phyloP scores from a whole-genome alignment of 805 yeast species.

The Martiniozyma abietophila region DNA sequence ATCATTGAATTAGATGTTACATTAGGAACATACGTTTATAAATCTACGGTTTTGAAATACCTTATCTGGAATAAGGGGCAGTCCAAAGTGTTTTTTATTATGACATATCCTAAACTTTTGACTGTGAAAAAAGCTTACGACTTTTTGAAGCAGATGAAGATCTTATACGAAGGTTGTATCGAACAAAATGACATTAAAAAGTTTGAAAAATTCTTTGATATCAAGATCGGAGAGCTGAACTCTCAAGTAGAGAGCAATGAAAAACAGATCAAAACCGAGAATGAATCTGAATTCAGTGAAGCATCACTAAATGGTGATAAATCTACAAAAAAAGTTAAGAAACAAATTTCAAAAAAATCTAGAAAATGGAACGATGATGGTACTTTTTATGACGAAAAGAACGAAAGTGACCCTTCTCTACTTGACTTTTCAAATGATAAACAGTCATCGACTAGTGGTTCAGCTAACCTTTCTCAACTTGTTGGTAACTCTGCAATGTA shows the following conservation, averaged over 20 bases:
- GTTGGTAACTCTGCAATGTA: constrained; percentile 32
- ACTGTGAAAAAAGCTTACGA: constrained; percentile 23
- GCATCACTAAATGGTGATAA: constrained; percentile 3
- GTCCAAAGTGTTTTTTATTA: constrained; percentile 29
- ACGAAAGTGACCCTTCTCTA: constrained; percentile 24
- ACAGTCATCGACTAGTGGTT: constrained; percentile 7
- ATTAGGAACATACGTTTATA: constrained; percentile 26
- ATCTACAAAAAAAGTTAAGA: constrained; percentile 9
- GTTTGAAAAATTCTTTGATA: constrained; percentile 30
- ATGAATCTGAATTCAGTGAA: constrained; percentile 15
- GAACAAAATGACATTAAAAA: constrained; percentile 20
- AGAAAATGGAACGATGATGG: constrained; percentile 69
- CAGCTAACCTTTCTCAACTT: constrained; percentile 23
- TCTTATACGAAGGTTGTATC: constrained; percentile 15
- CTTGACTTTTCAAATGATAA: constrained; percentile 47
- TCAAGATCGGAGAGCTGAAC: constrained; percentile 27
- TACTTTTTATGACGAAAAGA: constrained; percentile 34
- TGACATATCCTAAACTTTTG: constrained; percentile 33
- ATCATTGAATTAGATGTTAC: constrained; percentile 16
- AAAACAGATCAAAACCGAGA: constrained; percentile 24
- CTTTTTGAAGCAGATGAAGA: constrained; percentile 19
- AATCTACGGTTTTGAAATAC: constrained; percentile 38
- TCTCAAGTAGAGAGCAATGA: constrained; percentile 6
- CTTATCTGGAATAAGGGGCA: constrained; percentile 31
- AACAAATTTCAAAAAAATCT: constrained; percentile 29